These are phyloP conservation scores for Yarrowia sp. DNA, from an alignment of 805 yeast species.

Conservation along the genomic window DNA sequence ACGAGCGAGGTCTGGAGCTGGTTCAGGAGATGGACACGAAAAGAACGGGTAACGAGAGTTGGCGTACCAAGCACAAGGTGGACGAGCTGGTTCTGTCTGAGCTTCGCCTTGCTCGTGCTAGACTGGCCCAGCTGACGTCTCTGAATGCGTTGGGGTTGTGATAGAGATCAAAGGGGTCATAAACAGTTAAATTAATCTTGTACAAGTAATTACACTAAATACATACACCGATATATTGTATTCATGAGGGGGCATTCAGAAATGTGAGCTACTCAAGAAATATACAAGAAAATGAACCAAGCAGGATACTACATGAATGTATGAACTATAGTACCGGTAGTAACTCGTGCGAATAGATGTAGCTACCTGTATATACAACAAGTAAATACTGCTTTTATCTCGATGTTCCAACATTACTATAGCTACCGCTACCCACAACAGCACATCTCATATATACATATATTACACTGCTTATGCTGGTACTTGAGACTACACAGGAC, in stretches of 20 bases:
- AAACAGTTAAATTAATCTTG: slow-evolving; percentile 1
- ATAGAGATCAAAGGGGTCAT: not conserved
- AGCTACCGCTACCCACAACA: not conserved
- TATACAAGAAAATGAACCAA: too few relatives aligned
- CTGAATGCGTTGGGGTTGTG: not conserved
- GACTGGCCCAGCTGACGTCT: slow-evolving; percentile 24
- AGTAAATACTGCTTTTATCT: too few relatives aligned
- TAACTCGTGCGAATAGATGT: too few relatives aligned
- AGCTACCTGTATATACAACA: too few relatives aligned
- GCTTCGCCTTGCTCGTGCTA: slow-evolving; percentile 11
- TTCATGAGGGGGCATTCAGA: not conserved
- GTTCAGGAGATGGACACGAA: slow-evolving; percentile 13
- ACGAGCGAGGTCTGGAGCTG: slow-evolving; percentile 6
- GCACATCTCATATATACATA: not conserved
- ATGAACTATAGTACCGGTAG: too few relatives aligned
- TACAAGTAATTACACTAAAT: not conserved
- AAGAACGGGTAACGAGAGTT: slow-evolving; percentile 1
- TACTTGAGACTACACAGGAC: too few relatives aligned
- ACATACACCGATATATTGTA: slow-evolving; percentile 25
- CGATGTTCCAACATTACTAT: too few relatives aligned
- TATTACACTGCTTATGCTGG: not conserved
- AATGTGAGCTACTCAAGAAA: too few relatives aligned
- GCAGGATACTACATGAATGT: too few relatives aligned
- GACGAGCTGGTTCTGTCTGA: slow-evolving; percentile 21
- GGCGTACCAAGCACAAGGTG: slow-evolving; percentile 19